Base-by-base conservation (phyloP, 169 alveolate species). In the Condylostoma magnum region DNA sequence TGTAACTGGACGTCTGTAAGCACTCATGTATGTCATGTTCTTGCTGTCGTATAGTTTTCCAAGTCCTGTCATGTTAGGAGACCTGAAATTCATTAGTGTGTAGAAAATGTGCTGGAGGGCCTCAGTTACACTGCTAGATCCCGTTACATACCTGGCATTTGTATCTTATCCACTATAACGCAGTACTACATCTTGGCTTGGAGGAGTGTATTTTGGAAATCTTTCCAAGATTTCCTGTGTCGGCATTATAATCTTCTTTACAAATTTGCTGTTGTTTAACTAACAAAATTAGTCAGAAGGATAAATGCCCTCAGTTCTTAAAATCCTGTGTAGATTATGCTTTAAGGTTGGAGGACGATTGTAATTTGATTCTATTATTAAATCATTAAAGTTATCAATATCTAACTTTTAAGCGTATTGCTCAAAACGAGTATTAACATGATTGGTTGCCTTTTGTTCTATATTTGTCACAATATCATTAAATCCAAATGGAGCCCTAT, bases 1-100 rank as follows among this genome's bases (percentile, higher is more conserved):
- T 22, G 92, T 75, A 38, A 55, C 78, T 12, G 94, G 94, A 55
- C 85, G 84, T 56, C 94, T 75, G 43, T 84, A 58, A 15, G 90
- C 79, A 41, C 80, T 55, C 94, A 89, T 89, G 69, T 79, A 82
- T 56, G 82, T 89, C 43, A 76, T 71, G 4, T 91, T 90, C 44
- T 80, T 86, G 41, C 63, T 76, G 20, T 82, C 90, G 58, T 71
- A 82, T 0, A 74, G 48, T 28, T 72, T 75, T 12, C 74, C 63
- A 3, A 89, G 38, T 12, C 79, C 68, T 44, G 76, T 69, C 48
- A 84, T 79, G 50, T 73, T 82, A 47, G 94, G 94, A 36, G 79
- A 58, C 57, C 78, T 82, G 69, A 80, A 83, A 44, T 80, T 80
- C 4, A 83, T 46, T 1, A 84, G 37, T 12, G 76, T 33, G 58